These are phyloP conservation scores for Cymbopogon flexuosus DNA, from an alignment of 202 grass and related monocot genomes.

Conservation along the genomic window DNA sequence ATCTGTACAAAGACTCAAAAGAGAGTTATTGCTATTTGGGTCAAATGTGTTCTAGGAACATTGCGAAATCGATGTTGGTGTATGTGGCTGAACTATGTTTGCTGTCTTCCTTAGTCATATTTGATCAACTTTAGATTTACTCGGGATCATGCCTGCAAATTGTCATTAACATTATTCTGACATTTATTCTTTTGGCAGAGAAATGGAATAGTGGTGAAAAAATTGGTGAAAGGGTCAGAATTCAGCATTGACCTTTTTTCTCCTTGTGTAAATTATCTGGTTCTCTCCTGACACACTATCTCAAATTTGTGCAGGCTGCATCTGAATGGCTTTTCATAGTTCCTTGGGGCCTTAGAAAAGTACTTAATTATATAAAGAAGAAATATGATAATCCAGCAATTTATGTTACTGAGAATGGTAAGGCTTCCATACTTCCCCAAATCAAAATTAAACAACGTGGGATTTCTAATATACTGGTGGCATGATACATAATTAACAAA, in stretches of 20 bases:
- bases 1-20: not conserved
- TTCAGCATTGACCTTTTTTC: constrained; percentile 28
- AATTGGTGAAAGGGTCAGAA: constrained; percentile 89
- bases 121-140: not conserved
- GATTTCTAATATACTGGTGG: not conserved
- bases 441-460: not conserved
- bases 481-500: not conserved
- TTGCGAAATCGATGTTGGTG: not conserved
- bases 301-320: constrained; percentile 65
- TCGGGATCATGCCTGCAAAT: not conserved
- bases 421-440: constrained; percentile 23
- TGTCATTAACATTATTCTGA: constrained; percentile 32
- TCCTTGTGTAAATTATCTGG: not conserved
- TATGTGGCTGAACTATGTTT: not conserved
- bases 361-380: constrained; percentile 62
- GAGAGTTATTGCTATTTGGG: not conserved
- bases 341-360: constrained; percentile 81
- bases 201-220: constrained; percentile 57
- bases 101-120: not conserved
- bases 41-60: constrained; percentile 2
- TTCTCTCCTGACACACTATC: constrained; percentile 17
- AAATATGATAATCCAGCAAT: constrained; percentile 63
- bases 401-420: constrained; percentile 97
- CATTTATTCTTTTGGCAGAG: constrained; percentile 48
- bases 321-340: constrained; percentile 93